These are phyloP conservation scores for Moesziomyces globuligerus DNA, from an alignment of 1,284 basidiomycete genomes.

Conservation along the genomic window DNA sequence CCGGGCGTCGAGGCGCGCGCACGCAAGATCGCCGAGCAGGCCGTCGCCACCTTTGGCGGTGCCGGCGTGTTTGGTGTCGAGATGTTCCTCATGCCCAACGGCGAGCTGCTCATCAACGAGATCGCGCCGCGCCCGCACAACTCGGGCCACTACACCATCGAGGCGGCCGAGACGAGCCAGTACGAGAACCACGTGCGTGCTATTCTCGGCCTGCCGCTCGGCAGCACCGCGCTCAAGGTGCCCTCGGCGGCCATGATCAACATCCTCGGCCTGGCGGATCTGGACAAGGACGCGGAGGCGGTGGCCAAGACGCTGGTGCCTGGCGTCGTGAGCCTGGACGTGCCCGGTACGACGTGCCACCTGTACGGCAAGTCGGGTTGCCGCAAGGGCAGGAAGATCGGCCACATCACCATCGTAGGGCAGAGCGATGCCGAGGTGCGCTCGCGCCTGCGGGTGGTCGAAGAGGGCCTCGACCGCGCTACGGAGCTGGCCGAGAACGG, in stretches of 20 bases:
- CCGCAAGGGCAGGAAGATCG: conserved; percentile 94
- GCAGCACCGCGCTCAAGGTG: conserved; percentile 87
- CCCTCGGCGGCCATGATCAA: conserved; percentile 93
- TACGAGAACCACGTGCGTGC: conserved; percentile 98
- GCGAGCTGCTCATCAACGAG: conserved; percentile 90
- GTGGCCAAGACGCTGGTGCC: conserved; percentile 63
- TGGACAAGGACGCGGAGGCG: conserved; percentile 58
- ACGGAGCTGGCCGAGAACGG: conserved; percentile 51
- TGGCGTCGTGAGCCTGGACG: conserved; percentile 65
- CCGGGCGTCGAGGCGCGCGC: conserved; percentile 74
- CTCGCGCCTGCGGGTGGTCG: conserved; percentile 67
- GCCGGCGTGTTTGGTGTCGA: conserved; percentile 98
- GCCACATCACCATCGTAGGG: conserved; percentile 92
- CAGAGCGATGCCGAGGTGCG: conserved; percentile 81
- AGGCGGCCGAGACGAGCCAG: conserved; percentile 94
- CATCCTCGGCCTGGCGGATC: conserved; percentile 73
- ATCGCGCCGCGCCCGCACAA: conserved; percentile 99
- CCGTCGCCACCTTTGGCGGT: conserved; percentile 81
- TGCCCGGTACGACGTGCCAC: conserved; percentile 84
- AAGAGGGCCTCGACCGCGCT: conserved; percentile 59
- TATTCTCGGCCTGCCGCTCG: conserved; percentile 90
- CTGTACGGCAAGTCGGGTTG: conserved; percentile 93
- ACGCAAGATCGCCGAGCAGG: conserved; percentile 80
- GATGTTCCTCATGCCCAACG: conserved; percentile 91
- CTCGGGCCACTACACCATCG: conserved; percentile 99